These are phyloP conservation scores for Metarhizium rileyi DNA, from an alignment of 2,329 filamentous ascomycete genomes.

Conservation along the genomic window DNA sequence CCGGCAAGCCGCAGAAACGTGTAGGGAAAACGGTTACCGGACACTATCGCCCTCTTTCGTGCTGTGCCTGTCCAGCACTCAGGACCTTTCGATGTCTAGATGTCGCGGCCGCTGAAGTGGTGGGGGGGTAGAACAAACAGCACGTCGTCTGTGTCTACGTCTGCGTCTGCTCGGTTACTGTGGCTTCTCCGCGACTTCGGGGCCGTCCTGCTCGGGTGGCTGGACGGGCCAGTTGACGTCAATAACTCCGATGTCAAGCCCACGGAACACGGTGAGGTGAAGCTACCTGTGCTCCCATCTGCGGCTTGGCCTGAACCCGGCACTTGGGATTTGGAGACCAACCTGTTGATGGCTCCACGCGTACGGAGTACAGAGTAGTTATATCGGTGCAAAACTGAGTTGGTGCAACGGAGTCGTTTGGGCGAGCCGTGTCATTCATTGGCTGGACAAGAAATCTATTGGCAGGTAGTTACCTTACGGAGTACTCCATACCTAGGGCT, in stretches of 20 bases:
- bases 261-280: background rate
- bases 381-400: slow-evolving; percentile 3
- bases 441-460: background rate
- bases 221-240: background rate
- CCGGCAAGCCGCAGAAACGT: background rate
- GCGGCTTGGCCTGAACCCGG: background rate
- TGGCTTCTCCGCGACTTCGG: background rate
- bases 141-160: background rate
- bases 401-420: background rate
- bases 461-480: background rate
- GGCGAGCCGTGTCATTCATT: background rate
- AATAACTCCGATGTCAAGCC: background rate
- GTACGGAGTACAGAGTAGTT: too few species aligned
- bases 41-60: background rate
- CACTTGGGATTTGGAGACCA: background rate
- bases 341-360: slow-evolving; percentile 1
- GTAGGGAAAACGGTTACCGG: background rate
- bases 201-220: background rate
- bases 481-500: background rate
- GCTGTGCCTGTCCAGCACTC: too few species aligned
- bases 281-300: slow-evolving; percentile 1
- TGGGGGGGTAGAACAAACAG: background rate
- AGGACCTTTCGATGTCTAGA: background rate
- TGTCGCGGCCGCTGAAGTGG: background rate
- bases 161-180: background rate